Base-by-base conservation (phyloP, 345 rosid genomes). In the Eucalyptus cloeziana region DNA sequence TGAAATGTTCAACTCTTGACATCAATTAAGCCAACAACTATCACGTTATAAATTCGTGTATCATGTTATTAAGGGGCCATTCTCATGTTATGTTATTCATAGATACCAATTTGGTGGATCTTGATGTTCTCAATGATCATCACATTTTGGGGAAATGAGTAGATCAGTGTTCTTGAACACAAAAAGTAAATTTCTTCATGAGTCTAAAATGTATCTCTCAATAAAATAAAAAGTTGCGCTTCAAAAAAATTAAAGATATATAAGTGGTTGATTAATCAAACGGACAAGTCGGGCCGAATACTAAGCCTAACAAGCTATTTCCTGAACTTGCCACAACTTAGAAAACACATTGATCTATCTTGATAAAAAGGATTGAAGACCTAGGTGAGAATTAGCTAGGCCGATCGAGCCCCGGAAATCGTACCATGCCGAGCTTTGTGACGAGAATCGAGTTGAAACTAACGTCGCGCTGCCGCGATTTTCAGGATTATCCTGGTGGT, bases 401-500 rank as follows among this genome's bases (percentile, higher is more conserved):
- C 83, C 27, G 27, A 21, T 37, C 27, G 4, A 37, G 47, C 27
- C 83, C 47, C 2, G 27, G 0, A 21, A 76, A 37, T 22, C 0
- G 13, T 71, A 10, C 12, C 0, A 19, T 9, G 0, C 45, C 81
- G 2, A 71, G 45, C 10, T 33, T 1, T 37, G 81, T 19, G 81
- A 22, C 45, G 14, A 71, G 3, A 71, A 19, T 37, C 13, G 25
- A 69, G 43, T 30, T 9, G 24, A 69, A 33, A 17, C 25, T 10
- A 71, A 76, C 47, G 2, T 19, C 15, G 7, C 7, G 8, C 8
- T 40, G 16, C 27, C 24, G 83, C 45, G 47, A 76, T 3, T 88
- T 88, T 64, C 93, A 97, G 99, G 98, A 94, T 96, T 33, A 89
- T 94, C 86, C 47, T 96, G 89, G 98, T 92, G 1, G 93, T 95